A percentile compares a stretch with the other conserved stretches of the same genome.
These are phyloP conservation scores for Oidiodendron maius DNA, from an alignment of 495 filamentous ascomycete genomes.

Conservation along the genomic window DNA sequence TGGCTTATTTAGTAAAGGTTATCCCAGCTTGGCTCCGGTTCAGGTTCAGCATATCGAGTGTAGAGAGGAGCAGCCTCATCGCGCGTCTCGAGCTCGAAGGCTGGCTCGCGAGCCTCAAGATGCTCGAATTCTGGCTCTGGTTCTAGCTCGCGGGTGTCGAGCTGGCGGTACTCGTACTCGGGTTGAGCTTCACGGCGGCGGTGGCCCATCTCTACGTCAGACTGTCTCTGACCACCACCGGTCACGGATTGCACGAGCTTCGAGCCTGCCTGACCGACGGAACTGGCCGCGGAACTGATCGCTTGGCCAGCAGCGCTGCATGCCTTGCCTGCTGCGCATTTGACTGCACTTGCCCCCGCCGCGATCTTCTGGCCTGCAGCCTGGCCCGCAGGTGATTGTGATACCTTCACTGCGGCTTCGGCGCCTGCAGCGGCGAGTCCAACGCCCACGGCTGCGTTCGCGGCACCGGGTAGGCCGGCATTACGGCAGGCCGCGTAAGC, in stretches of 20 bases:
- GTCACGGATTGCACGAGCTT: too few relatives aligned
- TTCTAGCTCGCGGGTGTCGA: too few relatives aligned
- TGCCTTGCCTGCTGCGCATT: neutral
- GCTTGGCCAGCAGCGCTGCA: neutral
- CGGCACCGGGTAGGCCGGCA: neutral
- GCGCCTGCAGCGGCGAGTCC: neutral
- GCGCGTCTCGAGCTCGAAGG: too few relatives aligned
- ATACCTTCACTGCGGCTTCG: neutral
- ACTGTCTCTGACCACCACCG: neutral
- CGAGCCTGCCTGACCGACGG: neutral
- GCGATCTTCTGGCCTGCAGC: neutral
- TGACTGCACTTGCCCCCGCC: neutral
- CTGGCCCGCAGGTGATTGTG: neutral
- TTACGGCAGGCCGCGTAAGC: neutral
- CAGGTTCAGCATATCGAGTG: constrained; percentile 1
- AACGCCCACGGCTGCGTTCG: neutral
- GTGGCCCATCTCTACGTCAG: neutral
- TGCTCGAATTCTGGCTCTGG: too few relatives aligned
- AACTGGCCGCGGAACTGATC: neutral
- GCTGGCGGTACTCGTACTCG: too few relatives aligned
- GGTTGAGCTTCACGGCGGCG: neutral
- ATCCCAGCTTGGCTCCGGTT: neutral
- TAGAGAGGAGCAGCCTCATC: neutral
- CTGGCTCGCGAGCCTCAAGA: too few relatives aligned
- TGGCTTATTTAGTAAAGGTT: neutral